Conservation (phyloP, 345 rosid genomes). For the Iberis pinnata region DNA sequence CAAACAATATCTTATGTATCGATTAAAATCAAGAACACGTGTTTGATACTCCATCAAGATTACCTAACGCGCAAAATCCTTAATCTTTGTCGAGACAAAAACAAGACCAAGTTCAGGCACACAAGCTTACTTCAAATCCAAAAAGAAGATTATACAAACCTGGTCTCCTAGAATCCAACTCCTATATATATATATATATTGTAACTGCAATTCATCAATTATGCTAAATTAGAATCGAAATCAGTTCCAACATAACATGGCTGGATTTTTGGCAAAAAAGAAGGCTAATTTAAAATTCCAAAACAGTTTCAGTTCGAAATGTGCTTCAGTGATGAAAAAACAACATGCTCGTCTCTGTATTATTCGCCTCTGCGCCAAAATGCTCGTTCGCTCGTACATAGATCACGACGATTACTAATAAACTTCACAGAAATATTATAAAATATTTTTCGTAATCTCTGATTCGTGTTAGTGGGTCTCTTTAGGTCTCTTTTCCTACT, state of each 20-base stretch:
- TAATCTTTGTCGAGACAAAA: too few relatives aligned
- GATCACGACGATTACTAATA: conserved; percentile 38
- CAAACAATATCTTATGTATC: conserved; percentile 15
- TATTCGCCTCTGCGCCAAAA: conserved; percentile 58
- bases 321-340: conserved; percentile 48
- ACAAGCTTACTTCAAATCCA: too few relatives aligned
- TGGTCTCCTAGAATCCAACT: too few relatives aligned
- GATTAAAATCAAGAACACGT: background rate
- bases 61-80: conserved; percentile 24
- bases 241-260: conserved; percentile 27
- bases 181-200: background rate
- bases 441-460: background rate
- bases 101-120: too few relatives aligned
- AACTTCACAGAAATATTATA: too few relatives aligned
- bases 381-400: conserved; percentile 61
- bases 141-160: too few relatives aligned
- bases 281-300: background rate
- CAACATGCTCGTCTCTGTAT: conserved; percentile 58
- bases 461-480: conserved; percentile 7
- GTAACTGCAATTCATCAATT: background rate
- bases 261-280: conserved; percentile 30
- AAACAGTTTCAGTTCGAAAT: conserved; percentile 46
- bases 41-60: conserved; percentile 20
- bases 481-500: too few relatives aligned
- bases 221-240: background rate